Evolutionary conservation across 2,329 filamentous ascomycete genomes (phyloP).

Genomic region (Lachnellula arida): DNA sequence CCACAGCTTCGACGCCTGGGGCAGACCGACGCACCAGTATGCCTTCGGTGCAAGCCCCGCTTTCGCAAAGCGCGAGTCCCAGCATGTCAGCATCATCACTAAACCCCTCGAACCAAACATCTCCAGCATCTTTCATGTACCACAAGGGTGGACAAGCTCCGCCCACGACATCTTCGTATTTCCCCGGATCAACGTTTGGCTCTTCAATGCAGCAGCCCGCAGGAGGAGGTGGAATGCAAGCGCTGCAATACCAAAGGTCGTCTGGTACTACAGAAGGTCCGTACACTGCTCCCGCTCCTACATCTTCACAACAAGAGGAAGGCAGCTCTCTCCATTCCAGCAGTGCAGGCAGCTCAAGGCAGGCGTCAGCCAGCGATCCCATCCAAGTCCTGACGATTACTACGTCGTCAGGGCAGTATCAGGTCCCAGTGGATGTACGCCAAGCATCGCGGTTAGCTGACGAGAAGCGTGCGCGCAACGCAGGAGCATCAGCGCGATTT

Average conservation of each 20-base stretch:
- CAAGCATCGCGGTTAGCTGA: constrained; percentile 78
- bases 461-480: constrained; percentile 81
- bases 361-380: constrained; percentile 30
- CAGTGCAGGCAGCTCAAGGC: constrained; percentile 27
- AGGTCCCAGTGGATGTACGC: constrained; percentile 71
- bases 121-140: constrained; percentile 30
- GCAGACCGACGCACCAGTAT: constrained; percentile 31
- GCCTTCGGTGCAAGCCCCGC: constrained; percentile 34
- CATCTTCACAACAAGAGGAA: constrained; percentile 16
- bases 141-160: constrained; percentile 23
- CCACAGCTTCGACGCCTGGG: constrained; percentile 35
- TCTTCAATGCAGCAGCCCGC: constrained; percentile 22
- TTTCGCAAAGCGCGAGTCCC: constrained; percentile 40
- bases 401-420: constrained; percentile 49
- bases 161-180: constrained; percentile 23
- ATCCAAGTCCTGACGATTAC: constrained; percentile 33
- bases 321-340: constrained; percentile 27
- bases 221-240: constrained; percentile 20
- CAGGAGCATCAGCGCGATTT: constrained; percentile 79
- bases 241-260: constrained; percentile 28
- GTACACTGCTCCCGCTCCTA: constrained; percentile 30
- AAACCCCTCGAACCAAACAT: constrained; percentile 37
- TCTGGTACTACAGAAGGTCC: constrained; percentile 31
- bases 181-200: constrained; percentile 28
- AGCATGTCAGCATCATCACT: constrained; percentile 45